Evolutionary conservation across 495 filamentous ascomycete species (phyloP), one percentile per base, ranked within the genome.

Genomic region (Neurospora sp.): DNA sequence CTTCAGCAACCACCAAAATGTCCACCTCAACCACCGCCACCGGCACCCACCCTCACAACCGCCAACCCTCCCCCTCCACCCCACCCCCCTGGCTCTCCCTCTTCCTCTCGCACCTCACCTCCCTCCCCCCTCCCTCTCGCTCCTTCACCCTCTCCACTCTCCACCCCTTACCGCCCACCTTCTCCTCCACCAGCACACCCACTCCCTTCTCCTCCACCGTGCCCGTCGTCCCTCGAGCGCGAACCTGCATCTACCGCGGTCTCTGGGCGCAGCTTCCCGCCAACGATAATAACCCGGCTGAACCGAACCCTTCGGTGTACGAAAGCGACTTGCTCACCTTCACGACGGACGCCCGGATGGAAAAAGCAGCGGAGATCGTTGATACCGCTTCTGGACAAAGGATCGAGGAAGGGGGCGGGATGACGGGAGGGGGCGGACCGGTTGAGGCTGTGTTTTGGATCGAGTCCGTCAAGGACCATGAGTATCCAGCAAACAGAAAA

Each of bases 361-460:
- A 90, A 40, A 99, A 99, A 83, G 83, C 90, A 3, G 80, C 80
- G 3, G 90, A 98, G 79, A 75, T 98, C 0, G 86, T 90, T 53
- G 83, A 81, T 45, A 82, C 78, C 31, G 79, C 79, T 27, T 9
- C 53, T 0, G 53, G 2, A 0, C 1, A 65, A 14, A 3, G 7
- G 53, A 74, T 27, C 1, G 69, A 8, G 4, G 35, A 14, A 20
- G 59, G 68, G 20, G 78, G 82, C 59, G 88, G 85, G 17, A 84
- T 44, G 41, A 40, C 84, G 42, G 90, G 89, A 5, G 89, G 89
- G 7, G 92, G 91, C 0, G 90, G 88, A 31, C 85, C 85, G 0
- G 88, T 94, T 16, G 96, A 99, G 80, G 93, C 89, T 12, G 86
- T 93, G 14, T 98, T 92, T 80, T 99, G 95, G 95, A 79, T 90